phyloP scores from a whole-genome alignment of 345 rosid genomes.

The Boechera stricta region DNA sequence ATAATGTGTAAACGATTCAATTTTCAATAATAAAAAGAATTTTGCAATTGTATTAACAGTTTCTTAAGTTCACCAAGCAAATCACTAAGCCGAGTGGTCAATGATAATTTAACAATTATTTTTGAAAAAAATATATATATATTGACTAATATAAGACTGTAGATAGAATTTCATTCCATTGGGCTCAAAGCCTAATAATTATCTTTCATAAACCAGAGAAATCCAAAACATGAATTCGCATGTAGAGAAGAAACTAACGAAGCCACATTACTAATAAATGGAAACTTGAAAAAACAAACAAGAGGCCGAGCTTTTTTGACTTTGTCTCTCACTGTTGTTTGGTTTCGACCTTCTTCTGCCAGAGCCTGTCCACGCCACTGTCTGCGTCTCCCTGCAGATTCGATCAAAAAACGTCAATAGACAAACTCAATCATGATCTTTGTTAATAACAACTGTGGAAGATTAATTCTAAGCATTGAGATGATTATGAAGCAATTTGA shows the following conservation, averaged over 20 bases:
- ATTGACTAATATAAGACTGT: too few relatives aligned
- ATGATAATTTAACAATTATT: too few relatives aligned
- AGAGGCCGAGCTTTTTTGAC: background rate
- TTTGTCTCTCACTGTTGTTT: constrained; percentile 27
- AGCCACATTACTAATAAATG: background rate
- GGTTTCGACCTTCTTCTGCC: constrained; percentile 51
- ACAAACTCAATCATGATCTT: background rate
- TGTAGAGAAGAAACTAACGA: background rate
- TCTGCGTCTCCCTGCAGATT: constrained; percentile 69
- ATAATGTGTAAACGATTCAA: too few relatives aligned
- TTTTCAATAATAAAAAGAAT: too few relatives aligned
- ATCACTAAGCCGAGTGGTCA: too few relatives aligned
- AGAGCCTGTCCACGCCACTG: constrained; percentile 73
- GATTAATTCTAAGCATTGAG: background rate
- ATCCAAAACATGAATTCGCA: background rate
- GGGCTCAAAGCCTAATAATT: background rate
- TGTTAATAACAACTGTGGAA: background rate
- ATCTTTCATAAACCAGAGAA: constrained; percentile 23
- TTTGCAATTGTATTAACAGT: too few relatives aligned
- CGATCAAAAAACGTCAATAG: background rate
- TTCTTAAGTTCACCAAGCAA: too few relatives aligned
- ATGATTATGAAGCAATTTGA: background rate
- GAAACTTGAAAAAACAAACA: constrained; percentile 14
- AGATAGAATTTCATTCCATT: background rate
- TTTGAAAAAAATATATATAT: too few relatives aligned